Conservation (phyloP, 108 stramenopile genomes). For the Hondaea fermentalgiana region DNA sequence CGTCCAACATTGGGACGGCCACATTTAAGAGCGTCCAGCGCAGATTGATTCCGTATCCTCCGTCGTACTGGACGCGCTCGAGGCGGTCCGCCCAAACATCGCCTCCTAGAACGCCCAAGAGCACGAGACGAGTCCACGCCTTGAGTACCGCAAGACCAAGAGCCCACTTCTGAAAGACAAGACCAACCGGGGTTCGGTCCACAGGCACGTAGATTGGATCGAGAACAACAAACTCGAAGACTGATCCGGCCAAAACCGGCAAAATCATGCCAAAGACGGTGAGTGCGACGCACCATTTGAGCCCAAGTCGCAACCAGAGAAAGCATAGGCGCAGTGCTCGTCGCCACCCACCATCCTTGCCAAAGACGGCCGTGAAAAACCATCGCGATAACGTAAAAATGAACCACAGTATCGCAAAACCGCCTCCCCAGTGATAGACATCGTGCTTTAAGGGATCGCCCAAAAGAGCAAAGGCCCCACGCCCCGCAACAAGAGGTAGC, state of each 20-base stretch:
- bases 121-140: neutral
- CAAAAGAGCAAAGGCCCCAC: neutral
- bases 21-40: neutral
- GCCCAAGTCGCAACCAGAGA: neutral
- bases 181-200: neutral
- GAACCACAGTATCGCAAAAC: neutral
- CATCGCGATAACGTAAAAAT: neutral
- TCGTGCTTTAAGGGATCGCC: constrained; percentile 6
- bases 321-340: neutral
- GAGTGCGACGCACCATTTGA: neutral
- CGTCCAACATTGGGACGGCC: neutral
- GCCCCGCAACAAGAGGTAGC: neutral
- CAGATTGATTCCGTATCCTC: neutral
- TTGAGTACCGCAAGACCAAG: neutral
- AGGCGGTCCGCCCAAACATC: neutral
- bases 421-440: neutral
- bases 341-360: neutral
- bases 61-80: neutral
- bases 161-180: neutral
- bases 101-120: neutral
- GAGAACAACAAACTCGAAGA: neutral
- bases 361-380: neutral
- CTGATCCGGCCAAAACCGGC: neutral
- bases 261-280: neutral
- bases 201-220: neutral